Base-by-base conservation (phyloP, 163 green algal genomes). In the Chloromonas sp. region DNA sequence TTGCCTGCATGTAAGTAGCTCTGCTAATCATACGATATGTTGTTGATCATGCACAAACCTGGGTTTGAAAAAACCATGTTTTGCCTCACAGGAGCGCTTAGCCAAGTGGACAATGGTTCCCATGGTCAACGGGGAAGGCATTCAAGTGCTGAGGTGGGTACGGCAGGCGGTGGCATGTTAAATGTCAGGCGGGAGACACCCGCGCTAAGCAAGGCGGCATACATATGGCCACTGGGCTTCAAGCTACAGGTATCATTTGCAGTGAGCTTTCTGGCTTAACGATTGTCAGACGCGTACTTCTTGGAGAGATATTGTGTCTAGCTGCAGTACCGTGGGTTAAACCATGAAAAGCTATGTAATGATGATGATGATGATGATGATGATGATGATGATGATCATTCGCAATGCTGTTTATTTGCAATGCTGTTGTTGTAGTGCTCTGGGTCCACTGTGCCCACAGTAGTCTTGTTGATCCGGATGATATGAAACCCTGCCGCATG, bases 111-210 rank as follows among this genome's bases (percentile, higher is more conserved):
- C 77, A 0, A 88, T 89, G 88, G 79, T 87, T 79, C 86, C 85
- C 8, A 76, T 59, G 0, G 62, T 13, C n/a, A 60, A 91, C 58
- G 85, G 86, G 1, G 90, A 93, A 78, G 87, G 88, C 66, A 92
- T 93, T 79, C 90, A 92, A 83, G 87, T 93, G 83, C 84, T 93
- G 14, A 89, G 84, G 86, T 91, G 82, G 70, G 86, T 81, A 14
- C 2, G 66, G n/a, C 1, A 60, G 66, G 66, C 1, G 82, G 58
- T n/a, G 66, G 14, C 13, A 60, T 78, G 14, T 76, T 77, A 61
- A 11, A 11, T n/a, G 66, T 76, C 8, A 11, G 5, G 11, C 8
- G 66, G 11, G 66, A 8, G 11, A n/a, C 2, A 2, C 2, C 2
- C 15, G 14, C 36, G 2, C n/a, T 11, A 8, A 76, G n/a, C 60